Base-by-base conservation (phyloP, 2,329 filamentous ascomycete genomes). In the Colletotrichum sp. region DNA sequence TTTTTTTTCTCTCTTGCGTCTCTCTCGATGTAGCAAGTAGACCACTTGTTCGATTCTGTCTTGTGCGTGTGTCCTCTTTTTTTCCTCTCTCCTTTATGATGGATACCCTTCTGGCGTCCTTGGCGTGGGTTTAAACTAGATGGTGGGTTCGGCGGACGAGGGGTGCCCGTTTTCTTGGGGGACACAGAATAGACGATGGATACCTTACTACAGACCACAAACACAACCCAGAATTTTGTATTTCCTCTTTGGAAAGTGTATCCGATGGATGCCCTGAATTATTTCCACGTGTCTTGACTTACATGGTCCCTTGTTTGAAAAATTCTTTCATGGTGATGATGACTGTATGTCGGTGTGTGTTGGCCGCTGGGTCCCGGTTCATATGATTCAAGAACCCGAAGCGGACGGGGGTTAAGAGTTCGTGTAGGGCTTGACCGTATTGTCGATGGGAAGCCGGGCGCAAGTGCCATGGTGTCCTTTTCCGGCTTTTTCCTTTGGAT, bases 41-140 rank as follows among this genome's bases (percentile, higher is more conserved):
- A 65, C 48, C 61, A 44, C 34, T 28, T 39, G n/a, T 44, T 25
- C 34, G 11, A 32, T 64, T 64, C 30, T 15, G 30, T 39, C 13
- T 59, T 52, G 32, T n/a, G 44, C 39, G 6, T 72, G 27, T 16
- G 25, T 68, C 19, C 19, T 48, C 34, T 48, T 39, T 52, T 59
- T 39, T 19, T 39, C 15, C 44, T 66, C 30, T 44, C 15, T 59
- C 32, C 25, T 36, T 68, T 60, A 15, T 66, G 74, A 75, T 30
- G 74, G 71, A 76, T 76, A 76, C 74, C 74, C 74, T 75, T 76
- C 5, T 57, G 74, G 74, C 74, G 71, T 74, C 74, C 74, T 57
- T 11, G 74, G 74, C 66, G 55, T 55, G 71, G 65, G 71, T 48
- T 64, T 44, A 32, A 3, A 15, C 44, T 76, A 76, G 74, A 74